Base-by-base conservation (phyloP, 2,329 filamentous ascomycete genomes). In the Aspergillus ruber region DNA sequence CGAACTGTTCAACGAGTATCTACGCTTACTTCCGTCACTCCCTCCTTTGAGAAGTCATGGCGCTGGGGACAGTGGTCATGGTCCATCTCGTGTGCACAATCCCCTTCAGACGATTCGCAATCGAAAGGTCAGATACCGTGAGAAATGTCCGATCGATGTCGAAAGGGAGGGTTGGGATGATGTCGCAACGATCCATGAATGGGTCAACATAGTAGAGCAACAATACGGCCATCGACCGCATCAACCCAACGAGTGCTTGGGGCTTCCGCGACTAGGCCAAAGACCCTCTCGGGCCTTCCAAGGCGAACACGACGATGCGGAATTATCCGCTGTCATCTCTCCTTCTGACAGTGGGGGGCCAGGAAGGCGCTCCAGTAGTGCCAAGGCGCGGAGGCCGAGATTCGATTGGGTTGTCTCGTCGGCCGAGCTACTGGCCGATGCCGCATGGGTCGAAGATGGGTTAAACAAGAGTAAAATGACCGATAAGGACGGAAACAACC, bases 101-200 rank as follows among this genome's bases (percentile, higher is more conserved):
- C 93, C 91, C 4, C 71, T 98, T 20, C 93, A 97, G 66, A 89
- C 89, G 57, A 86, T 97, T 47, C 84, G 93, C 17, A 97, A 98
- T 62, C 81, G 91, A 42, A 91, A 90, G 63, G 80, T 93, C 10
- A 80, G 93, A 52, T 85, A 85, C 21, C 80, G 90, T 13, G 88
- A 94, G 68, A 81, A 88, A 36, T 84, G 80, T 54, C 70, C 79
- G 0, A 84, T 95, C 29, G 82, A 93, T 58, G 83, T 86, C 13
- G 83, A 88, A 52, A 75, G 77, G 1, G 84, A 87, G 56, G 88
- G 87, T 1, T 97, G 94, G 73, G 77, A 81, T 35, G 84, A 96
- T 64, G 74, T 88, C 1, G 74, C 80, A 3, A 80, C 75, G 41
- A 88, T 95, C 6, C 80, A 80, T 44, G 73, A 77, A 27, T 97